These are phyloP conservation scores for Magnaporthiopsis poae DNA, from an alignment of 2,329 filamentous ascomycete species.

Conservation along the genomic window DNA sequence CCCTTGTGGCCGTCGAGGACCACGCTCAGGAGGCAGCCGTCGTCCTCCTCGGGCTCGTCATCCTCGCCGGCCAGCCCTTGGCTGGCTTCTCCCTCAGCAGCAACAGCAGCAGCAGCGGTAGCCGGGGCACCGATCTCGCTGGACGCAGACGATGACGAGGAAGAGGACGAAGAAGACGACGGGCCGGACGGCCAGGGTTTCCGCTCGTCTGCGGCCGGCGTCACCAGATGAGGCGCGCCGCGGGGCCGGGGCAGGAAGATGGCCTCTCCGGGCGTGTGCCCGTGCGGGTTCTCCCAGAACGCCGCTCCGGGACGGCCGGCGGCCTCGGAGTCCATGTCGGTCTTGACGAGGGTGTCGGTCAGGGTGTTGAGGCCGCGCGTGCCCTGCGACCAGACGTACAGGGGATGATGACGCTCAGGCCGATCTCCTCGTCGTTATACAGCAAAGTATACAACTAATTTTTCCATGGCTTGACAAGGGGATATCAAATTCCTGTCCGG, in stretches of 20 bases:
- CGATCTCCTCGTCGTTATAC: too few species aligned
- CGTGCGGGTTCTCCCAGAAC: slow-evolving; percentile 26
- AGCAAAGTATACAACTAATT: too few species aligned
- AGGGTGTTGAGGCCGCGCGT: slow-evolving; percentile 50
- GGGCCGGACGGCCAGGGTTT: background rate
- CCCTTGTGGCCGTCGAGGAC: slow-evolving; percentile 51
- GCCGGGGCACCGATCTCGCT: slow-evolving; percentile 15
- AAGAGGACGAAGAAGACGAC: background rate
- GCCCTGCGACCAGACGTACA: slow-evolving; percentile 51
- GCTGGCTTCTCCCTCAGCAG: background rate
- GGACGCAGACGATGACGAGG: background rate
- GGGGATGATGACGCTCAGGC: too few species aligned
- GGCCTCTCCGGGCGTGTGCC: slow-evolving; percentile 59
- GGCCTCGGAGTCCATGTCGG: slow-evolving; percentile 43
- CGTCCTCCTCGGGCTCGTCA: slow-evolving; percentile 43
- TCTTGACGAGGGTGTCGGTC: slow-evolving; percentile 55
- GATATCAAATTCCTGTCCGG: too few species aligned
- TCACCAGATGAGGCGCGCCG: background rate
- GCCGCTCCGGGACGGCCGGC: too few species aligned
- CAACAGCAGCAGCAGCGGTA: slow-evolving; percentile 18
- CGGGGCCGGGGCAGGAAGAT: slow-evolving; percentile 51
- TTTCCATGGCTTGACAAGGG: too few species aligned
- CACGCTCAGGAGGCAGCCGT: slow-evolving; percentile 52
- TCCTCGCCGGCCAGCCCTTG: background rate
- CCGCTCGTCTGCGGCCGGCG: too few species aligned